Conservation (phyloP, 495 filamentous ascomycete species). For the Xanthoparmelia taractica region DNA sequence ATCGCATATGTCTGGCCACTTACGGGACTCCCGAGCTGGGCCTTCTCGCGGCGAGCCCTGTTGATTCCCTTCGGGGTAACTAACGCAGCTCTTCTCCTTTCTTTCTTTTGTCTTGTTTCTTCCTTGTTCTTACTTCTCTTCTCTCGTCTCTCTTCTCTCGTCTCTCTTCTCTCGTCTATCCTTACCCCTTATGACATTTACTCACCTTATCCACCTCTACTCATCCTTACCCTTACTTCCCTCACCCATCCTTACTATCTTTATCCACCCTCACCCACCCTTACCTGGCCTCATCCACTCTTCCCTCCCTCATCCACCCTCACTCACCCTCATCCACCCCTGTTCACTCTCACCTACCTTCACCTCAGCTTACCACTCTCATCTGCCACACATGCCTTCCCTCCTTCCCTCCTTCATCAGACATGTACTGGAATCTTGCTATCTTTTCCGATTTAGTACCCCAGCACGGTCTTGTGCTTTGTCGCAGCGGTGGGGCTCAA, state of each 20-base stretch:
- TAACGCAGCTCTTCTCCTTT: neutral
- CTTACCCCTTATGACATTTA: no score
- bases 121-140: neutral
- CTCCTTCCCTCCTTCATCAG: neutral
- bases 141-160: neutral
- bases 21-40: no score
- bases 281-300: no score
- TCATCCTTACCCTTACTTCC: neutral
- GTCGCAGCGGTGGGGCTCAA: constrained; percentile 2
- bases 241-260: neutral
- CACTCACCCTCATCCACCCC: neutral
- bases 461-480: constrained; percentile 6
- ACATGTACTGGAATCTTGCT: neutral
- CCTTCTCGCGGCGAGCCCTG: no score
- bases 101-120: neutral
- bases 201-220: neutral
- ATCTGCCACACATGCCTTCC: neutral
- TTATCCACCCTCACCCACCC: no score
- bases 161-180: neutral
- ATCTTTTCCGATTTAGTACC: neutral
- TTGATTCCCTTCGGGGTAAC: constrained; percentile 1
- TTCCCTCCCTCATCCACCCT: no score
- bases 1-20: no score
- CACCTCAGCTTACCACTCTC: neutral
- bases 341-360: neutral